These are phyloP conservation scores for Piloderma croceum DNA, from an alignment of 768 basidiomycete genomes.

Conservation along the genomic window DNA sequence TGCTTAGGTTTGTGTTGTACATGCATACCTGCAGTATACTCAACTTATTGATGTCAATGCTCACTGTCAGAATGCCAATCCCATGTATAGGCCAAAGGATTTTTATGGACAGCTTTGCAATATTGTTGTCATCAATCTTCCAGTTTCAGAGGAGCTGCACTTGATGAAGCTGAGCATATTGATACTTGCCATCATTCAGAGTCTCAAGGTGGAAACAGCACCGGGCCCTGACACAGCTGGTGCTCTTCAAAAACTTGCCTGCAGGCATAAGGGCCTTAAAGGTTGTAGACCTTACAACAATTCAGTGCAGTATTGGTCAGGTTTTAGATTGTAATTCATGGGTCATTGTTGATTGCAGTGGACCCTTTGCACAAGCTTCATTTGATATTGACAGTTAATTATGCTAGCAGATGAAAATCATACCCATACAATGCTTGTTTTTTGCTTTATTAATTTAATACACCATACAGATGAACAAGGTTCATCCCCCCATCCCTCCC, in stretches of 20 bases:
- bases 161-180: no score
- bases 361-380: no score
- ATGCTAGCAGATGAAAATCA: no score
- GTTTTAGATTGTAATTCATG: slow-evolving; percentile 10
- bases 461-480: no score
- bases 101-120: slow-evolving; percentile 1
- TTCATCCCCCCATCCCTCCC: no score
- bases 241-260: no score
- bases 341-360: slow-evolving; percentile 24
- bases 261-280: slow-evolving; percentile 12
- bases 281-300: slow-evolving; percentile 22
- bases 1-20: background rate
- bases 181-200: slow-evolving; percentile 1
- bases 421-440: no score
- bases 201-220: background rate
- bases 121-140: background rate
- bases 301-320: slow-evolving; percentile 24
- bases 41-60: background rate
- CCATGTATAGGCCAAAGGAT: background rate
- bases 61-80: background rate
- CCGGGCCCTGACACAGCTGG: slow-evolving; percentile 17
- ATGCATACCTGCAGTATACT: background rate
- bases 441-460: no score
- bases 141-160: background rate
- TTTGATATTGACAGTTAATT: no score